Base-by-base conservation (phyloP, 2,329 filamentous ascomycete genomes). In the Arthrobotrys musiformis region DNA sequence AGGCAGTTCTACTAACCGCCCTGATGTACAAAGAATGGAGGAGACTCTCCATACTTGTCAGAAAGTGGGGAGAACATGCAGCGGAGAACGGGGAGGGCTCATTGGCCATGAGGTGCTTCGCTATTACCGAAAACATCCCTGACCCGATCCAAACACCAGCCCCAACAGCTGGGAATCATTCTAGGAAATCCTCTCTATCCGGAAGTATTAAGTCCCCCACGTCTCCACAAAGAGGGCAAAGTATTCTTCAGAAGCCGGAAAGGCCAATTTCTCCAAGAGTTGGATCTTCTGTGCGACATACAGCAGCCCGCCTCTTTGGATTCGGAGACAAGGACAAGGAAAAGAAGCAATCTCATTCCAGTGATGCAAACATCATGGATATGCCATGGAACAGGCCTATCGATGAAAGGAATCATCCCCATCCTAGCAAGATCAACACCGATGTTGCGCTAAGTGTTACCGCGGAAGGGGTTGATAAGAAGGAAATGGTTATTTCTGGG, bases 1-100 rank as follows among this genome's bases (percentile, higher is more conserved):
- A 99, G 84, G 94, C 95, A 1, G 87, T 98, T 33, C 88, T 99
- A 13, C 87, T 99, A 79, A 92, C 93, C 0, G 96, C 93, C 81
- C 86, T 97, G 11, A 88, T 91, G 26, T 93, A 91, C 81, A 93
- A 94, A 0, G 94, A 97, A 76, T 99, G 95, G 95, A 92, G 95
- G 81, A 89, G 94, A 33, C 93, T 97, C 83, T 91, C 92, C 11
- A 91, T 92, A 81, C 89, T 99, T 56, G 90, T 97, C 79, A 90
- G 93, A 80, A 94, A 95, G 85, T 99, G 95, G 95, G 95, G 95
- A 72, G 94, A 97, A 81, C 90, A 92, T 85, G 93, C 94, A 40
- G 90, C 97, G 11, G 90, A 92, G 79, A 91, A 95, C 80, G 91
- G 92, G 15, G 92, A 97, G 81, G 92, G 95, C 79, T 92, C 97